These are phyloP conservation scores for Daldinia grandis DNA, from an alignment of 495 filamentous ascomycete genomes.

Conservation along the genomic window DNA sequence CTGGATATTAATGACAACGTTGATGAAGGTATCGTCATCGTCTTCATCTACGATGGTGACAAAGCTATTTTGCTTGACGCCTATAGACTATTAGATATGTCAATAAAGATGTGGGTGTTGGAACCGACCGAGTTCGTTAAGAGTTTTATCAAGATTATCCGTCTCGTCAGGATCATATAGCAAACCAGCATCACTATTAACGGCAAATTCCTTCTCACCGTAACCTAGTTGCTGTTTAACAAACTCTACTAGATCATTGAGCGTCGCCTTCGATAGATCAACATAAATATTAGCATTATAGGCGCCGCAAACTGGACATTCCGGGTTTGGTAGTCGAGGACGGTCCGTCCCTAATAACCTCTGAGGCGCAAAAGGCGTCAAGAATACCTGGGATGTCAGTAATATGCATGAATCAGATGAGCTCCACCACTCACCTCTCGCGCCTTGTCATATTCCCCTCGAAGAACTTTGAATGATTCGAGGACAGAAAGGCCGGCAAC, in stretches of 20 bases:
- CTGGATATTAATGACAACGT: constrained; percentile 75
- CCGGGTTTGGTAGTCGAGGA: constrained; percentile 75
- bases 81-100: constrained; percentile 48
- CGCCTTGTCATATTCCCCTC: constrained; percentile 70
- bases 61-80: constrained; percentile 72
- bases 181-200: constrained; percentile 74
- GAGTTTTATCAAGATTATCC: constrained; percentile 81
- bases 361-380: constrained; percentile 82
- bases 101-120: neutral
- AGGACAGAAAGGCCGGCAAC: constrained; percentile 92
- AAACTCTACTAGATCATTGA: constrained; percentile 83
- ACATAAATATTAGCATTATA: constrained; percentile 71
- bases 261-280: constrained; percentile 76
- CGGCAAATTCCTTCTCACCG: constrained; percentile 76
- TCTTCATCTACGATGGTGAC: constrained; percentile 86
- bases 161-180: constrained; percentile 90
- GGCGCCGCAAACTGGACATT: constrained; percentile 83
- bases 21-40: constrained; percentile 81
- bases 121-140: constrained; percentile 75
- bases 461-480: constrained; percentile 90
- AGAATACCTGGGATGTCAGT: constrained; percentile 68
- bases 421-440: constrained; percentile 56
- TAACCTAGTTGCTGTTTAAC: constrained; percentile 77
- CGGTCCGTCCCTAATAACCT: constrained; percentile 76
- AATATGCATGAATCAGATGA: constrained; percentile 44